Evolutionary conservation across 208 protist species (phyloP), one percentile per base, ranked within the genome.

Genomic region (Acanthamoeba rhysodes): DNA sequence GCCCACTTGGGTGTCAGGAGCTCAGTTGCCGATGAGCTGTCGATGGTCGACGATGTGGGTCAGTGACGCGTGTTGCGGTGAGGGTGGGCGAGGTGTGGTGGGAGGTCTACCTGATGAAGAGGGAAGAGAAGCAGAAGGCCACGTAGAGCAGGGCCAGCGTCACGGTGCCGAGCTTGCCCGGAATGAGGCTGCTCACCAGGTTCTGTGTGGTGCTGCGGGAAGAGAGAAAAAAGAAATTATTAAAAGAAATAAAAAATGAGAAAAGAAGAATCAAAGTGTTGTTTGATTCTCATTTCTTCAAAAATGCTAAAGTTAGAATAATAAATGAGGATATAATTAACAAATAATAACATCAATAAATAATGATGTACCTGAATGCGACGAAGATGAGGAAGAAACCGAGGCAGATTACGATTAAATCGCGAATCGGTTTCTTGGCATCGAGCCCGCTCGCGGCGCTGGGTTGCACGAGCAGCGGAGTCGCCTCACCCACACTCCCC

Each of bases 381-480:
- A 84, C 20, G 45, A 84, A 84, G 74, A 84, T 53, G 37, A 84
- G 74, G 74, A 84, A 84, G 74, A 84, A 84, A 20, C 41, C 74
- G 45, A 84, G 74, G 41, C 74, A 84, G 74, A 84, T 22, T 12
- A 84, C 22, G 41, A 84, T 41, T 14, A 84, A 53, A 53, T 84
- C 74, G 74, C 29, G 74, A n/a, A 45, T n/a, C 41, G 37, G 41
- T 84, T 84, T 72, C 66, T 72, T 72, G 70, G 70, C 70, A 18
- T 14, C 70, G 2, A 45, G 34, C 24, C 68, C 37, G 12, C 70
- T 20, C 18, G 70, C 29, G n/a, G 34, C 4, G 70, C 16, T 22
- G 34, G 29, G 37, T 1, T 78, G 70, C 14, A 41, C 29, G 70
- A 78, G 70, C 70, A 78, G 32, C 18, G 70, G 70, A 0, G 70